phyloP scores from a whole-genome alignment of 352 stramenopile species.

The Saprolegnia diclina region DNA sequence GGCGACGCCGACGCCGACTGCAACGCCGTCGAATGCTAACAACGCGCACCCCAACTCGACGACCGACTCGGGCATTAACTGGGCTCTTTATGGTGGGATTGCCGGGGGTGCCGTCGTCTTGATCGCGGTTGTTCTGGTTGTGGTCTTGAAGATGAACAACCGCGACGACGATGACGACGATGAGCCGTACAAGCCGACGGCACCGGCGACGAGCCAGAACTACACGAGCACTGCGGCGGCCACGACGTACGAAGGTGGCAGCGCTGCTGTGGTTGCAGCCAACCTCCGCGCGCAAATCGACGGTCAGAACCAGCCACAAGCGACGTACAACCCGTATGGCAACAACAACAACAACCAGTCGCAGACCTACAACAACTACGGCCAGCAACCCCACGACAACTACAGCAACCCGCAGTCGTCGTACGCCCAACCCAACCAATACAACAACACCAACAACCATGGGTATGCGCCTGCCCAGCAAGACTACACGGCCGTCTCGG shows the following conservation, averaged over 20 bases:
- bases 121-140: not conserved
- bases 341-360: not conserved
- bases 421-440: constrained; percentile 6
- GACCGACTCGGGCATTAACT: not conserved
- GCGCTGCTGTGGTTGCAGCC: not conserved
- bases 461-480: not conserved
- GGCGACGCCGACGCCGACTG: not conserved
- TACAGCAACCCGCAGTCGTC: not conserved
- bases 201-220: constrained; percentile 1
- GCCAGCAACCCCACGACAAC: not conserved
- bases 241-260: not conserved
- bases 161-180: constrained; percentile 24
- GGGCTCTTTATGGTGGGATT: constrained; percentile 3
- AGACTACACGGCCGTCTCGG: not conserved
- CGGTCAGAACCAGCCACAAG: not conserved
- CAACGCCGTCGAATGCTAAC: not conserved
- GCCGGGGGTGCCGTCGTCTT: constrained; percentile 4
- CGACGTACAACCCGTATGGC: not conserved
- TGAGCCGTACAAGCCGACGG: constrained; percentile 19
- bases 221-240: not conserved
- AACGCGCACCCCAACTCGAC: not conserved
- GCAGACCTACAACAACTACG: not conserved
- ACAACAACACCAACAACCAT: not conserved
- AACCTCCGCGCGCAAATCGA: constrained; percentile 18
- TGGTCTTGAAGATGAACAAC: constrained; percentile 15